These are phyloP conservation scores for Sporothrix pallida DNA, from an alignment of 2,329 filamentous ascomycete genomes.

Conservation along the genomic window DNA sequence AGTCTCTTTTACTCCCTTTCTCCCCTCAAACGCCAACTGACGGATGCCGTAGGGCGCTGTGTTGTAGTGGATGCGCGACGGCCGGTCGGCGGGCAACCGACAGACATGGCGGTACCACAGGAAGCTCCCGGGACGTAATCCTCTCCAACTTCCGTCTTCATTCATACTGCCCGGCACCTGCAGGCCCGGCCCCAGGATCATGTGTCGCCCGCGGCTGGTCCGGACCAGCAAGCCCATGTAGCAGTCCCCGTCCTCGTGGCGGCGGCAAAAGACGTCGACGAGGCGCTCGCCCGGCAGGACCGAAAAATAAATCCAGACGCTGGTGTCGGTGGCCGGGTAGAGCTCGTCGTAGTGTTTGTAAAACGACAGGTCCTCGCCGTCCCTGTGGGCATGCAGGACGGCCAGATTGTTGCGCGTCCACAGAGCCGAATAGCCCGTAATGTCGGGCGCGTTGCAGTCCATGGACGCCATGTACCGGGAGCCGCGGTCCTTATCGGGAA, in stretches of 20 bases:
- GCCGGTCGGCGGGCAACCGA: constrained; percentile 5
- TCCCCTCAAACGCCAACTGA: neutral
- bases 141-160: too few species aligned
- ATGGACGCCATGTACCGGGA: constrained; percentile 17
- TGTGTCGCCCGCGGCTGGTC: constrained; percentile 3
- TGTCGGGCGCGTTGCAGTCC: constrained; percentile 18
- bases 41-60: constrained; percentile 5
- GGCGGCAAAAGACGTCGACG: constrained; percentile 6
- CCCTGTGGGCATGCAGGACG: constrained; percentile 2
- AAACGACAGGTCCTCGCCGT: constrained; percentile 17
- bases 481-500: neutral
- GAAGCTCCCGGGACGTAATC: neutral
- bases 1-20: too few species aligned
- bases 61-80: constrained; percentile 20
- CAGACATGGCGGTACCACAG: neutral
- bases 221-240: neutral
- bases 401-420: neutral
- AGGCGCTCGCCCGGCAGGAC: neutral
- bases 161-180: neutral
- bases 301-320: neutral
- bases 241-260: neutral
- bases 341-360: neutral
- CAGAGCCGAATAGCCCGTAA: constrained; percentile 23
- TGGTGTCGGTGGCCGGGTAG: neutral
- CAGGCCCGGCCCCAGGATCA: constrained; percentile 2